These are phyloP conservation scores for Schwanniomyces occidentalis DNA, from an alignment of 805 yeast species.

Conservation along the genomic window DNA sequence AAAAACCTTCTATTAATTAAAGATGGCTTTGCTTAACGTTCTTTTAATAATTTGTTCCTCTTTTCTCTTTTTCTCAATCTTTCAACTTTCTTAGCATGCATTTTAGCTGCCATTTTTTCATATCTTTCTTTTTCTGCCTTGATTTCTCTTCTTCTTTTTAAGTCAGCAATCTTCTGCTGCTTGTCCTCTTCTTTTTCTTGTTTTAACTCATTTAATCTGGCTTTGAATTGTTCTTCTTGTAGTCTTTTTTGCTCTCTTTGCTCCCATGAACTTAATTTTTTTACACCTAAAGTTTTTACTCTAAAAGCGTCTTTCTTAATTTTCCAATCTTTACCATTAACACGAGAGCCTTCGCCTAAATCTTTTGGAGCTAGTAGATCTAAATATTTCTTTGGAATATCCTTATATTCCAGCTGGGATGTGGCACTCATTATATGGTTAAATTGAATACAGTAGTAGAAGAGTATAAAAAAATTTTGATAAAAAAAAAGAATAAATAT, in stretches of 20 bases:
- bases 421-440: conserved; percentile 29
- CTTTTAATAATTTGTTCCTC: conserved; percentile 90
- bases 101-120: conserved; percentile 75
- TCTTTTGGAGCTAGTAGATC: conserved; percentile 35
- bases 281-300: conserved; percentile 59
- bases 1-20: too few relatives aligned
- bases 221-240: conserved; percentile 66
- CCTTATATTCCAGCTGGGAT: conserved; percentile 26
- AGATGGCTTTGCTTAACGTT: conserved; percentile 70
- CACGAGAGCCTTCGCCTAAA: conserved; percentile 48
- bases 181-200: conserved; percentile 71
- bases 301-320: conserved; percentile 66
- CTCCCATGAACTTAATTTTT: conserved; percentile 54
- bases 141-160: conserved; percentile 74
- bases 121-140: conserved; percentile 89
- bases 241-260: conserved; percentile 64
- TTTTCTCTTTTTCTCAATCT: conserved; percentile 88
- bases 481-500: conserved; percentile 2
- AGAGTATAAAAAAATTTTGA: not conserved
- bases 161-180: conserved; percentile 50
- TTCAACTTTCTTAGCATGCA: conserved; percentile 91
- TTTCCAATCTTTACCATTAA: conserved; percentile 77
- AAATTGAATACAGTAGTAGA: not conserved
- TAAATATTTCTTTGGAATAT: conserved; percentile 36
- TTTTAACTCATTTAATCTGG: conserved; percentile 68